Evolutionary conservation across 139 green algal species (phyloP).

Genomic region (Haematococcus sp.): DNA sequence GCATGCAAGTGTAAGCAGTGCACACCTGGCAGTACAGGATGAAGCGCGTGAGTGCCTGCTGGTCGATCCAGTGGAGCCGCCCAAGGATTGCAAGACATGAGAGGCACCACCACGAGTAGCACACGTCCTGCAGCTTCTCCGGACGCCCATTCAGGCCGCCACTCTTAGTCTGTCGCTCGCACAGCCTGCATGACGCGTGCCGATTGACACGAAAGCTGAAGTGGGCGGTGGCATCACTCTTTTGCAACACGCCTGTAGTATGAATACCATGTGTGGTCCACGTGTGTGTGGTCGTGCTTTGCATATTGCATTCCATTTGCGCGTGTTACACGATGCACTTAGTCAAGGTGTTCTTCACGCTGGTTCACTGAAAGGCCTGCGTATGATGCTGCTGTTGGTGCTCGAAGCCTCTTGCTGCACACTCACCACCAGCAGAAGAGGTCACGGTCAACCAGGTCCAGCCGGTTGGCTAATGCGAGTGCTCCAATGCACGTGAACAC

Average conservation of each 20-base stretch:
- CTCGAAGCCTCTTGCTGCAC: slow-evolving; percentile 9
- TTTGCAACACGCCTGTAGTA: background rate
- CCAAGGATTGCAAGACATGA: slow-evolving; percentile 87
- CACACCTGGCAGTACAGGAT: slow-evolving; percentile 85
- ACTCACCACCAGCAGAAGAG: slow-evolving; percentile 92
- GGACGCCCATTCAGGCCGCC: slow-evolving; percentile 94
- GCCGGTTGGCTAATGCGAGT: slow-evolving; percentile 70
- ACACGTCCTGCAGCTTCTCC: slow-evolving; percentile 93
- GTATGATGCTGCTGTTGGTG: too few relatives aligned
- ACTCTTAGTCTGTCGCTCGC: slow-evolving; percentile 83
- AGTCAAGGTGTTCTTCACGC: too few relatives aligned
- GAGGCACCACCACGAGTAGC: slow-evolving; percentile 98
- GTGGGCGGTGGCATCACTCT: background rate
- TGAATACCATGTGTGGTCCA: too few relatives aligned
- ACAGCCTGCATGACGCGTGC: slow-evolving; percentile 58
- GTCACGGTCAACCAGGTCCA: slow-evolving; percentile 84
- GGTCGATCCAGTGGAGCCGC: slow-evolving; percentile 93
- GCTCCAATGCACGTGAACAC: slow-evolving; percentile 93
- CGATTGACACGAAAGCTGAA: background rate
- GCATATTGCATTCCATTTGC: too few relatives aligned
- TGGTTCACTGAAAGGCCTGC: too few relatives aligned
- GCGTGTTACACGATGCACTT: too few relatives aligned
- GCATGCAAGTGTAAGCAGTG: too few relatives aligned
- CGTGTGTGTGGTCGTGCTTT: too few relatives aligned
- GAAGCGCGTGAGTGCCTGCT: slow-evolving; percentile 69